Conservation (phyloP, 2,329 filamentous ascomycete species). For the Sarocladiaceae sp. region DNA sequence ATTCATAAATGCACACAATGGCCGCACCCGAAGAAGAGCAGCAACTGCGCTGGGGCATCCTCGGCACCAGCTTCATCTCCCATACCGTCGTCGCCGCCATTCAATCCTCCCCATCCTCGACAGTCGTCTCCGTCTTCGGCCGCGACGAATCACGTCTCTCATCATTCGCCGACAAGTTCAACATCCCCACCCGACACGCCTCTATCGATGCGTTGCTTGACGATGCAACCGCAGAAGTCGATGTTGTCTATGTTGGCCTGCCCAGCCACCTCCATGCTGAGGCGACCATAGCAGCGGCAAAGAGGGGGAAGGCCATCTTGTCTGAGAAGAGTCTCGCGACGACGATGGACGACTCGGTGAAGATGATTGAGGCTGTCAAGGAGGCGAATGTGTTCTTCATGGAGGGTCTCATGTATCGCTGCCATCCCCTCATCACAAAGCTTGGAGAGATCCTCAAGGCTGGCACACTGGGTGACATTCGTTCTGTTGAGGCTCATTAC, state of each 20-base stretch:
- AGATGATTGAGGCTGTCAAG: constrained; percentile 18
- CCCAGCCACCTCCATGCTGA: constrained; percentile 22
- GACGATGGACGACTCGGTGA: constrained; percentile 19
- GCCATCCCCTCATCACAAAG: constrained; percentile 20
- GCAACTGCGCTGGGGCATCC: constrained; percentile 20
- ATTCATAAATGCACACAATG: not conserved
- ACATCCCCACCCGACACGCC: constrained; percentile 17
- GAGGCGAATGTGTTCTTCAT: constrained; percentile 20
- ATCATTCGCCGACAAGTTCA: constrained; percentile 20
- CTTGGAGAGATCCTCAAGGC: constrained; percentile 18
- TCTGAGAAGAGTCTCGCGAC: constrained; percentile 24
- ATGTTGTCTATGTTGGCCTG: constrained; percentile 23
- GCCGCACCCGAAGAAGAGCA: not conserved
- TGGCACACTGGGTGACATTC: constrained; percentile 17
- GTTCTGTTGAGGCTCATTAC: constrained; percentile 20
- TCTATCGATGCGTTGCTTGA: constrained; percentile 18
- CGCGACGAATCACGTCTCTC: constrained; percentile 19
- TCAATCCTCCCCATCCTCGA: constrained; percentile 16
- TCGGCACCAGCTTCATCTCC: constrained; percentile 5
- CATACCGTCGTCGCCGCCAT: constrained; percentile 13
- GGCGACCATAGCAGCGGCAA: constrained; percentile 19
- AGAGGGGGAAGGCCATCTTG: constrained; percentile 20
- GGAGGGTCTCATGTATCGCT: constrained; percentile 24
- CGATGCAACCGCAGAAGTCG: constrained; percentile 16
- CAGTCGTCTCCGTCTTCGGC: constrained; percentile 22